Evolutionary conservation across 305 asterid genomes (phyloP), one percentile per base, ranked within the genome.

Genomic region (Striga hermonthica): DNA sequence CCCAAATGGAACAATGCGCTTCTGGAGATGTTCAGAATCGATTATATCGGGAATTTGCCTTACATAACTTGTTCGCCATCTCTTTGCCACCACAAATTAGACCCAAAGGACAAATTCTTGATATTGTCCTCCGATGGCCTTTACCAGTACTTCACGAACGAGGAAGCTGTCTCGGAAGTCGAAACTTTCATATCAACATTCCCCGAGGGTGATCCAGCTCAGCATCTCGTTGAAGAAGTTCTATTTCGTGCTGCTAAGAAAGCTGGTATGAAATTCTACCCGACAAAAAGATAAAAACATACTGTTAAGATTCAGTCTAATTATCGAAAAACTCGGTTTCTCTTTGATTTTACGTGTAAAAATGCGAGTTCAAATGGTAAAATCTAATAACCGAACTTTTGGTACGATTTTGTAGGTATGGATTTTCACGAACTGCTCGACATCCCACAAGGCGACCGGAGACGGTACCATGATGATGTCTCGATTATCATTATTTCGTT

Each of bases 201-300:
- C 74, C 99, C 99, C 0, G 97, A 93, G 72, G 99, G 97, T 6
- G 99, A 93, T 79, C 99, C 99, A 6, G 99, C 99, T 10, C 99
- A 93, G 3, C 99, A 93, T 69, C 96, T 93, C 0, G 87, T 93
- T 1, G 99, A 93, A 70, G 95, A 93, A 72, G 93, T 93, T 6
- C 71, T 93, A 1, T 93, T 93, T 67, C 93, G 99, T 9, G 99
- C 99, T 71, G 97, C 99, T 57, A 93, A 88, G 68, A 83, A 88
- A 82, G 95, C 99, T 37, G 98, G 98, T 89, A 83, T 15, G 62
- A 13, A 39, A 43, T 67, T 22, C 60, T 49, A 60, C 37, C 28
- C 22, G 3, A 44, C 54, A 1, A 53, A 53, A 6, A 52, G n/a
- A 53, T 14, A 31, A 3, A 55, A 28, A 34, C 31, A n/a, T 31